Base-by-base conservation (phyloP, 2,329 filamentous ascomycete genomes). In the Trichophyton schoenleinii region DNA sequence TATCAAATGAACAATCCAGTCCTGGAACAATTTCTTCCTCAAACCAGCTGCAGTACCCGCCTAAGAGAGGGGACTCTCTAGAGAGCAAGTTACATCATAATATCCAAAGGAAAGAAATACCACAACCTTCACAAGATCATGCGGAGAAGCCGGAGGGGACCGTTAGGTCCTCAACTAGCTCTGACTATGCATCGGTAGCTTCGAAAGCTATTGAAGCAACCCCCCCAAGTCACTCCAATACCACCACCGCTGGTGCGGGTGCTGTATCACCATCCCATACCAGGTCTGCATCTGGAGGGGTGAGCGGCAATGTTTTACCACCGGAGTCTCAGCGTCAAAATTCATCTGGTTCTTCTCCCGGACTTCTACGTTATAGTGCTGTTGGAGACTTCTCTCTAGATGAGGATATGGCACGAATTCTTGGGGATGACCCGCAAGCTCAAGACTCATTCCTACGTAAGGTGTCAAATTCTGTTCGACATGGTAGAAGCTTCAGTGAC, bases 321-420 rank as follows among this genome's bases (percentile, higher is more conserved):
- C 36, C 60, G 63, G 60, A 28, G 60, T 20, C 42, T 59, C 52
- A 34, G 44, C 13, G 66, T 68, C 36, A 65, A 67, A 69, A 67
- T 64, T 68, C 80, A 72, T 63, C 77, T 65, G 82, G 83, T 66
- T 73, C 74, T 44, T 88, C 87, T 8, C 85, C 87, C 8, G 85
- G 85, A 67, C 77, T 89, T 64, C 83, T 87, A 66, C 81, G 86
- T 68, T 89, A 83, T 64, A 95, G 87, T 73, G 81, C 83, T 49
- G 89, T 89, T 59, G 89, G 86, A 60, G 91, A 95, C 66, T 94
- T 96, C 70, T 94, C 88, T 63, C 85, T 96, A 86, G 92, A 97
- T 66, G 91, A 96, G 73, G 94, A 97, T 70, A 90, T 96, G 84
- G 88, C 89, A 60, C 87, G 91, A 62, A 92, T 96, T 62, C 79